These are phyloP conservation scores for Lichenothelia convexa DNA, from an alignment of 495 filamentous ascomycete species.

Conservation along the genomic window DNA sequence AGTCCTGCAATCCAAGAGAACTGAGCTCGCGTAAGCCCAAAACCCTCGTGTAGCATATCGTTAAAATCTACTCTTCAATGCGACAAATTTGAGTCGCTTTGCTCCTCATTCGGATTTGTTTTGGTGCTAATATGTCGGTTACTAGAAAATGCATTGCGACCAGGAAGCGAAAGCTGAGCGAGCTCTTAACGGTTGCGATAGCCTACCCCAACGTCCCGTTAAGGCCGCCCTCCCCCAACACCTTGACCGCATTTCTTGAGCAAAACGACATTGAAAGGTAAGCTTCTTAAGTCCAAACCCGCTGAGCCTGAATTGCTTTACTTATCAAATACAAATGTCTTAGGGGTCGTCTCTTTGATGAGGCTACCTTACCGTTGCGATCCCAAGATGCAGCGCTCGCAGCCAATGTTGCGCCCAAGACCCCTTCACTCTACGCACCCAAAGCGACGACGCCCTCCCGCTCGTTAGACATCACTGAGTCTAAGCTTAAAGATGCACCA, in stretches of 20 bases:
- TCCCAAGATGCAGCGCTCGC: too few species aligned
- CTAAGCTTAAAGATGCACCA: too few species aligned
- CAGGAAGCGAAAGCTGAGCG: slow-evolving; percentile 68
- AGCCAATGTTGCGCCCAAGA: too few species aligned
- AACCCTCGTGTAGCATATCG: slow-evolving; percentile 9
- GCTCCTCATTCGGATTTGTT: slow-evolving; percentile 8
- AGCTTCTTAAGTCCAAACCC: too few species aligned
- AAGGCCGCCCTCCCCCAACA: slow-evolving; percentile 29
- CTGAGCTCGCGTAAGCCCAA: slow-evolving; percentile 48
- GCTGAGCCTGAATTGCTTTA: too few species aligned
- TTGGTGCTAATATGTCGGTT: slow-evolving; percentile 19
- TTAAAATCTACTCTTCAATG: slow-evolving; percentile 12
- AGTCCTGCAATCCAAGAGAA: slow-evolving; percentile 37
- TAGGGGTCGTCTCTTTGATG: too few species aligned
- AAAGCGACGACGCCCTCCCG: too few species aligned
- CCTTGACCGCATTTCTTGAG: slow-evolving; percentile 48
- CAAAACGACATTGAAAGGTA: slow-evolving; percentile 62
- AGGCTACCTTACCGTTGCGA: too few species aligned
- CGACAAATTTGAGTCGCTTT: slow-evolving; percentile 22
- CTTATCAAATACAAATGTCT: too few species aligned
- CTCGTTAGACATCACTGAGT: too few species aligned
- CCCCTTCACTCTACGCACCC: too few species aligned
- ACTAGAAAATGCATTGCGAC: too few species aligned
- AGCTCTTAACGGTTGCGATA: slow-evolving; percentile 42
- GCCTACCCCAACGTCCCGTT: not conserved